phyloP scores from a whole-genome alignment of 352 stramenopile species.

The Phytopythium litorale region DNA sequence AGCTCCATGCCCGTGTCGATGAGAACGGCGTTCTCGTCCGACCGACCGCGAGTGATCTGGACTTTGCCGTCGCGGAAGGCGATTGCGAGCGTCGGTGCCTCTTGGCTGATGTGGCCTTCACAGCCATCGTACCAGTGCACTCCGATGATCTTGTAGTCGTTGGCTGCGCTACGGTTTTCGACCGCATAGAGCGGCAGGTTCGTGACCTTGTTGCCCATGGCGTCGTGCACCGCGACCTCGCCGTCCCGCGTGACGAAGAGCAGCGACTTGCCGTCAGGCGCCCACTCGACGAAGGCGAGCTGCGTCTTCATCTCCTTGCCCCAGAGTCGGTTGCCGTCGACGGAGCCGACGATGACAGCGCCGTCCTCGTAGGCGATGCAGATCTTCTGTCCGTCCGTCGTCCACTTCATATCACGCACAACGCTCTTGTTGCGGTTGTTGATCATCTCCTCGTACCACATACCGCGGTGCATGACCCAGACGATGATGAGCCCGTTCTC shows the following conservation, averaged over 20 bases:
- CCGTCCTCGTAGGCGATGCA: constrained; percentile 95
- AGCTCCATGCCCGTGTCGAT: constrained; percentile 90
- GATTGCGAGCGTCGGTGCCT: constrained; percentile 89
- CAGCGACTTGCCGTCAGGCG: constrained; percentile 85
- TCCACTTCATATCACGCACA: constrained; percentile 95
- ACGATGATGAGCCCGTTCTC: constrained; percentile 95
- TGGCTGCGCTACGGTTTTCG: constrained; percentile 25
- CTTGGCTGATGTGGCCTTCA: constrained; percentile 84
- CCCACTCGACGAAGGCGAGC: constrained; percentile 93
- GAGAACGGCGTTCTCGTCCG: constrained; percentile 84
- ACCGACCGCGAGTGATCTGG: constrained; percentile 87
- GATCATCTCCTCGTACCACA: constrained; percentile 97
- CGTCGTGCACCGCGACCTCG: constrained; percentile 85
- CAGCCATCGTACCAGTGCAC: constrained; percentile 85
- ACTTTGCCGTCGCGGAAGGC: constrained; percentile 90
- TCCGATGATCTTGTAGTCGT: constrained; percentile 78
- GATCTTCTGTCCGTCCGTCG: constrained; percentile 92
- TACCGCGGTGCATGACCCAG: constrained; percentile 92
- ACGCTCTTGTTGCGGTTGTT: constrained; percentile 96
- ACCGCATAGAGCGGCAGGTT: constrained; percentile 79
- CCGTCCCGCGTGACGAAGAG: constrained; percentile 87
- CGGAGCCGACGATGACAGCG: constrained; percentile 92
- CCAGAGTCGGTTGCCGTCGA: constrained; percentile 93
- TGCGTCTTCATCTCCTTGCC: constrained; percentile 92
- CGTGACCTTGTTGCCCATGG: constrained; percentile 83